Evolutionary conservation across 2,329 filamentous ascomycete genomes (phyloP).

Genomic region (Aureobasidium sp.): DNA sequence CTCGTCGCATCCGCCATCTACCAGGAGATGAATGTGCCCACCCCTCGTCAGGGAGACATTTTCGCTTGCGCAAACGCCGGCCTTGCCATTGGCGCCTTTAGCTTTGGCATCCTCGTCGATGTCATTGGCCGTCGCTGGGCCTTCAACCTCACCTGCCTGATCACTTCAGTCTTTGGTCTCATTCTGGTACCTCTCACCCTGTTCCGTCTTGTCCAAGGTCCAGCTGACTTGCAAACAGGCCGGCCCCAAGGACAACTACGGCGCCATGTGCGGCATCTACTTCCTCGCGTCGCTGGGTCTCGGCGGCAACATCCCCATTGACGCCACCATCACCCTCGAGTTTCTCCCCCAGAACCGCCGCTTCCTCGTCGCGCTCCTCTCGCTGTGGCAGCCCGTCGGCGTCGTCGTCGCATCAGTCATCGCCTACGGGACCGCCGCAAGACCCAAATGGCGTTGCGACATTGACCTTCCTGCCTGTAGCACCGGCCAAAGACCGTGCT

Average conservation of each 20-base stretch:
- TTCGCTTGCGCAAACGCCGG: slow-evolving; percentile 49
- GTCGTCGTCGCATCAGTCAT: slow-evolving; percentile 47
- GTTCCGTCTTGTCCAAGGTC: too few species aligned
- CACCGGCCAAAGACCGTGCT: slow-evolving; percentile 30
- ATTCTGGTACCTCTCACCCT: slow-evolving; percentile 40
- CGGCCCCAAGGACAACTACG: slow-evolving; percentile 36
- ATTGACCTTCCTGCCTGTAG: slow-evolving; percentile 42
- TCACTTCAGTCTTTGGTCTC: slow-evolving; percentile 48
- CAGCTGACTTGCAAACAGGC: background rate
- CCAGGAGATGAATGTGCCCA: slow-evolving; percentile 49
- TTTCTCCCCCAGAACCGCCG: slow-evolving; percentile 48
- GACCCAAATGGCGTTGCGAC: slow-evolving; percentile 5
- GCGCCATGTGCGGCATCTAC: slow-evolving; percentile 46
- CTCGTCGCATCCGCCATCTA: slow-evolving; percentile 48
- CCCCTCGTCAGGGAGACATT: slow-evolving; percentile 38
- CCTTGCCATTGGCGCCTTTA: slow-evolving; percentile 49
- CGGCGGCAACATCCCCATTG: slow-evolving; percentile 50
- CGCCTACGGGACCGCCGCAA: slow-evolving; percentile 37
- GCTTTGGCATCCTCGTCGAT: slow-evolving; percentile 51
- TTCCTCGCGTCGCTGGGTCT: slow-evolving; percentile 45
- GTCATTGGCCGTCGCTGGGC: slow-evolving; percentile 49
- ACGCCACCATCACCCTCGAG: slow-evolving; percentile 50
- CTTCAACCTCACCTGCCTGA: slow-evolving; percentile 53
- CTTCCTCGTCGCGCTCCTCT: slow-evolving; percentile 47
- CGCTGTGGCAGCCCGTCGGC: slow-evolving; percentile 50